Base-by-base conservation (phyloP, 2,329 filamentous ascomycete species). In the Pyricularia sp. region DNA sequence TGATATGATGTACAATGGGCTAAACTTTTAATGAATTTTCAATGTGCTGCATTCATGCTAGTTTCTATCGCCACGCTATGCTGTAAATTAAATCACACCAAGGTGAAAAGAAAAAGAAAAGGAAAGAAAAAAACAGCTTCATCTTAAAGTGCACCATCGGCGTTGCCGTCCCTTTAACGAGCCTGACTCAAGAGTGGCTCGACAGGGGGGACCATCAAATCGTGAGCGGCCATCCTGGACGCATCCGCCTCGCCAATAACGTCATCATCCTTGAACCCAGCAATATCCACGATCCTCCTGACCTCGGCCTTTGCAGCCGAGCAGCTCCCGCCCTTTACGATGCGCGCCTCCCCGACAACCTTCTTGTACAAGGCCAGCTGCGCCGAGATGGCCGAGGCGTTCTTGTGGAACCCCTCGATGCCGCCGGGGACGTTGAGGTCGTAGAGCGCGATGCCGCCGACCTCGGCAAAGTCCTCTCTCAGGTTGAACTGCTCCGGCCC, bases 371-470 rank as follows among this genome's bases (percentile, higher is more conserved):
- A 17, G 4, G 12, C 64, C 26, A 65, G 64, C 64, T 65, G 64
- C 25, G 25, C 25, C 25, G n/a, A 14, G 30, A 65, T 65, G 17
- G 64, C 64, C 26, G 64, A 30, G 30, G 30, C 64, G 30, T 65
- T 65, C 9, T 30, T 23, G 64, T 33, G 26, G 12, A 65, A 30
- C 12, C 12, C 25, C 12, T 4, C 30, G 28, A 33, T 23, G 11
- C 64, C 64, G 64, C 64, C 64, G 25, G 64, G 64, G n/a, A 65
- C 64, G 64, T 65, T 65, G 25, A 30, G 12, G 64, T 65, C 64
- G 64, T 31, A 65, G 26, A 65, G 25, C 23, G 64, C 25, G 64
- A 33, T 33, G 64, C 64, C 28, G n/a, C 64, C 64, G 12, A 65
- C 64, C 64, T 65, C 64, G 25, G 64, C 64, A 33, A 65, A 65